Evolutionary conservation across 2,329 filamentous ascomycete genomes (phyloP).

Genomic region (Colletotrichum tropicicola): DNA sequence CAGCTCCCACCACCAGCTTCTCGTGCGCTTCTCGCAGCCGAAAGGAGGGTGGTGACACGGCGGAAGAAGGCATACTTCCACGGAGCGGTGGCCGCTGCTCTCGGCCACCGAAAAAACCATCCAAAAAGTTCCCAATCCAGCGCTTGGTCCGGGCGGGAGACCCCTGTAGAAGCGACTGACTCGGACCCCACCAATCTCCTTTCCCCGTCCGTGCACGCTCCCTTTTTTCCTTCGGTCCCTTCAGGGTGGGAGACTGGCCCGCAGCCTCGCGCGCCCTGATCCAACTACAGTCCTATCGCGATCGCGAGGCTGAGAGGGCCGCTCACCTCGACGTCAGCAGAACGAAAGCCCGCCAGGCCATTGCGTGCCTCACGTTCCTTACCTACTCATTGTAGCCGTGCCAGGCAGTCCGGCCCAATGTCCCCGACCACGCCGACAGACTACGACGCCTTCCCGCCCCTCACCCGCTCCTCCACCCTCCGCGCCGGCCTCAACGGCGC

Average conservation of each 20-base stretch:
- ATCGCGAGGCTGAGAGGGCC: slow-evolving; percentile 24
- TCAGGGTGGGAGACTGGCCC: neutral
- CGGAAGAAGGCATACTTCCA: neutral
- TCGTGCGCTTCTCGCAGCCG: too few species aligned
- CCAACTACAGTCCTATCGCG: slow-evolving; percentile 15
- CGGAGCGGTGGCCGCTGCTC: slow-evolving; percentile 3
- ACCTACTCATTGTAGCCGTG: neutral
- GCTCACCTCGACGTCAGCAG: neutral
- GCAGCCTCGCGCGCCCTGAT: slow-evolving; percentile 5
- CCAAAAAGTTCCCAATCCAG: slow-evolving; percentile 6
- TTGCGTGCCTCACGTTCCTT: neutral
- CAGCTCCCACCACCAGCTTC: too few species aligned
- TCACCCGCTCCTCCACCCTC: slow-evolving; percentile 51
- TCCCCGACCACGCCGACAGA: slow-evolving; percentile 30
- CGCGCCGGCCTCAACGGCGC: slow-evolving; percentile 40
- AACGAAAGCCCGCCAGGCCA: neutral
- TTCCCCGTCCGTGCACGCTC: slow-evolving; percentile 24
- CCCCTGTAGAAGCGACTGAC: slow-evolving; percentile 6
- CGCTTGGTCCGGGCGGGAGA: neutral
- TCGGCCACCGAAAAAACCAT: slow-evolving; percentile 12
- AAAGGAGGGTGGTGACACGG: neutral
- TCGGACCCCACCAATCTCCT: slow-evolving; percentile 19
- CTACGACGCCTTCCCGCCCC: slow-evolving; percentile 31
- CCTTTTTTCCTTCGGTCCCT: neutral
- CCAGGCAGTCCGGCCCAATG: slow-evolving; percentile 10